Base-by-base conservation (phyloP, 1,139 yeast genomes). In the Geotrichum klebahnii region DNA sequence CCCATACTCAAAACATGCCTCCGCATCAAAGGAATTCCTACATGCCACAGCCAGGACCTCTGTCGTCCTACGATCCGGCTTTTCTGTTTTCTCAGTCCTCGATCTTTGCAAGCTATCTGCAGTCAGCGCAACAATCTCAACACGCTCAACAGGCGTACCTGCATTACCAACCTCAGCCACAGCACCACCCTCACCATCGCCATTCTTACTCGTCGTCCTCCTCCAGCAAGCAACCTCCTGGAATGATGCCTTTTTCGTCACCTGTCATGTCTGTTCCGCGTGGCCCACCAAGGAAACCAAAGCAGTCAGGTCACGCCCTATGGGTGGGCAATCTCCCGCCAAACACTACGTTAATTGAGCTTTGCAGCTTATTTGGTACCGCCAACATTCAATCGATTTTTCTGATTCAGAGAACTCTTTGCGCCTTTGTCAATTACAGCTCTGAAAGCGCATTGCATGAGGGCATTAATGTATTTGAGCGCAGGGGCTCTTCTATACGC, bases 301-400 rank as follows among this genome's bases (percentile, higher is more conserved):
- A 66, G 5, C 68, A 67, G 44, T 61, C 71, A 1, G 70, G 70
- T 1, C 63, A 60, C 48, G 70, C 74, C 0, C 56, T 70, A n/a
- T 70, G 74, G 74, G 74, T 71, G 3, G 74, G 74, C 5, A 71
- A 70, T 49, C 57, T 70, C 14, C 71, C 74, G 8, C 57, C 61
- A 5, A 59, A 56, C 41, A 63, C 72, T 14, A 60, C 65, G 4
- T 59, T 70, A 24, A 56, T 56, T 16, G 71, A 70, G 50, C 59
- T 70, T 37, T 59, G 70, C 44, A 54, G 54, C 31, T 55, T 68
- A 36, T 71, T 70, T 55, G 73, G 71, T 5, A 63, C 70, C 19
- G 59, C 63, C 16, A 64, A 63, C 6, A 62, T 70, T 32, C 67
- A 63, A 44, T 66, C 71, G 43, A 63, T 70, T 31, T 70, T 69